phyloP scores from a whole-genome alignment of 306 rosid genomes.

The Lathyrus oleraceus region DNA sequence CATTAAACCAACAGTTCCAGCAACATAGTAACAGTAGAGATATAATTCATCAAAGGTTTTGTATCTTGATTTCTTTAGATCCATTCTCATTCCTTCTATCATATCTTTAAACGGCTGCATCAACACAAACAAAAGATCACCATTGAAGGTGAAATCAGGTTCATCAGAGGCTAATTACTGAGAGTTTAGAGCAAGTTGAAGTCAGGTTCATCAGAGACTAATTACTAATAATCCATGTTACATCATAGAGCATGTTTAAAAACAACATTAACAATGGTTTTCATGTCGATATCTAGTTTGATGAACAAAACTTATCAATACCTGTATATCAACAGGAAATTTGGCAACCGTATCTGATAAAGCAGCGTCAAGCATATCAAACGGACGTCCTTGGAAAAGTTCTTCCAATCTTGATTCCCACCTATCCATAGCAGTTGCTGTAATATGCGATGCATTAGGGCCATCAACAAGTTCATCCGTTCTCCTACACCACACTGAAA shows the following conservation, averaged over 20 bases:
- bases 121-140: constrained; percentile 2
- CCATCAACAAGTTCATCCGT: constrained; percentile 72
- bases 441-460: constrained; percentile 60
- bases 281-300: not conserved
- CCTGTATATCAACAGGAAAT: constrained; percentile 67
- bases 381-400: constrained; percentile 59
- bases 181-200: too few relatives aligned
- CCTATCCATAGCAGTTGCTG: constrained; percentile 60
- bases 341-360: constrained; percentile 51
- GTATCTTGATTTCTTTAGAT: constrained; percentile 55
- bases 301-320: constrained; percentile 13
- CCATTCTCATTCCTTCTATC: constrained; percentile 66
- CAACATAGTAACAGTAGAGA: constrained; percentile 65
- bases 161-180: too few relatives aligned
- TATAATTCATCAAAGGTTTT: constrained; percentile 56
- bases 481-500: constrained; percentile 68
- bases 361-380: constrained; percentile 65
- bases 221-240: not conserved
- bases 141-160: not conserved
- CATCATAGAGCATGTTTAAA: not conserved
- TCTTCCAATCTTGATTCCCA: constrained; percentile 66
- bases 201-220: too few relatives aligned
- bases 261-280: not conserved
- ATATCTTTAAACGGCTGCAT: constrained; percentile 62
- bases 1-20: constrained; percentile 65